A percentile compares a stretch with the other conserved stretches of the same genome.
Evolutionary conservation across 441 rosid genomes (phyloP).

Genomic region (Arabidopsis lyrata): DNA sequence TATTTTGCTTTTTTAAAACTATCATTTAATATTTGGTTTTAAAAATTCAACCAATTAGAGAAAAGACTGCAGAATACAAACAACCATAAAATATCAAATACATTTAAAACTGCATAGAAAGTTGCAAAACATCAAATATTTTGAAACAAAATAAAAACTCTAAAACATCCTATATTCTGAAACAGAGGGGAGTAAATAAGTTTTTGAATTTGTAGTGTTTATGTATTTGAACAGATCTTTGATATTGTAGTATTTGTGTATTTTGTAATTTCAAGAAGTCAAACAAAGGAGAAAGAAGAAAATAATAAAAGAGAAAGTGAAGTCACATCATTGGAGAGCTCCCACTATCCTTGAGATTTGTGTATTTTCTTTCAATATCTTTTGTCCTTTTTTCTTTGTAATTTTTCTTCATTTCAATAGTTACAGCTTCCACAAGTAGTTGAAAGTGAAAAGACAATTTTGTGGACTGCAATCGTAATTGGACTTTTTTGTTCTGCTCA

Average conservation of each 20-base stretch:
- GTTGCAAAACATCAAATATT: no score
- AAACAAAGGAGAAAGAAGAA: slow-evolving; percentile 24
- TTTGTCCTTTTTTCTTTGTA: slow-evolving; percentile 28
- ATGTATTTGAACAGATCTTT: slow-evolving; percentile 5
- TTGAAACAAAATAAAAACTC: no score
- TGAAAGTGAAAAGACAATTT: neutral
- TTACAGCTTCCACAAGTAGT: slow-evolving; percentile 1
- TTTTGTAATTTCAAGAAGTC: slow-evolving; percentile 35
- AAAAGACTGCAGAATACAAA: no score
- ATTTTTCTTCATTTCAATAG: slow-evolving; percentile 20
- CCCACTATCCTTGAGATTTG: slow-evolving; percentile 48
- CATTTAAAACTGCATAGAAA: no score
- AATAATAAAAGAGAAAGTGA: slow-evolving; percentile 31
- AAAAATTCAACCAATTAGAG: no score
- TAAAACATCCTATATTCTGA: no score
- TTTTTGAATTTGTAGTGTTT: slow-evolving; percentile 19
- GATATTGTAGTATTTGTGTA: neutral
- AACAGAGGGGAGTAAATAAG: neutral
- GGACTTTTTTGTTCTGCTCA: neutral
- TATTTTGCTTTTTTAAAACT: no score
- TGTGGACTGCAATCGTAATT: slow-evolving; percentile 14
- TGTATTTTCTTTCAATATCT: slow-evolving; percentile 25
- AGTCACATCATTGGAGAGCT: slow-evolving; percentile 35
- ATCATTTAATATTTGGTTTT: no score
- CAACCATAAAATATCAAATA: no score